Percentiles rank a stretch among this genome's conserved stretches.
These are phyloP conservation scores for Lactuca sativa DNA, from an alignment of 129 eudicot genomes.

Conservation along the genomic window DNA sequence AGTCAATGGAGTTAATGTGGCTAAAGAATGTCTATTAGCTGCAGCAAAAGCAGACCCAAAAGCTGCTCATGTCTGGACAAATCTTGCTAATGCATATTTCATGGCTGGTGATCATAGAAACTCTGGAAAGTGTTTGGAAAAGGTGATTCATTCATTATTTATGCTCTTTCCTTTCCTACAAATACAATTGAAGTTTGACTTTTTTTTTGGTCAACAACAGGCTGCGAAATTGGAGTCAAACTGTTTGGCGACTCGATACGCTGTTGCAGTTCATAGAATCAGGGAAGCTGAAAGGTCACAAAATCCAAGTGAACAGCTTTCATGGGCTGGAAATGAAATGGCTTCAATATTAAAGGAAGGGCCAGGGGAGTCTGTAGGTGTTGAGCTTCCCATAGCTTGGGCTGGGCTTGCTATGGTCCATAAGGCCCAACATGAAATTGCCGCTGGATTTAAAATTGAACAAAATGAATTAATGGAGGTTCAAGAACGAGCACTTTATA, in stretches of 20 bases:
- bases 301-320: constrained; percentile 87
- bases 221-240: constrained; percentile 97
- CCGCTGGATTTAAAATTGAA: constrained; percentile 80
- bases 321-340: constrained; percentile 99
- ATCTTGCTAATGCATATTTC: constrained; percentile 85
- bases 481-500: constrained; percentile 74
- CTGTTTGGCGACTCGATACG: constrained; percentile 90
- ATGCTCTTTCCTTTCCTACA: neutral
- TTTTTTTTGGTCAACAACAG: constrained; percentile 29
- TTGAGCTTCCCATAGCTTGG: constrained; percentile 90
- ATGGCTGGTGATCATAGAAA: constrained; percentile 75
- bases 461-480: constrained; percentile 69
- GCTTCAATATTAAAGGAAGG: constrained; percentile 85
- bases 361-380: constrained; percentile 46
- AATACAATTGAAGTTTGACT: neutral
- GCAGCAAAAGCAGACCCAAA: constrained; percentile 79
- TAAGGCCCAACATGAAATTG: constrained; percentile 94
- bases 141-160: constrained; percentile 39
- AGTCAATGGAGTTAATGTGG: constrained; percentile 60
- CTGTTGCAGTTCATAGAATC: constrained; percentile 87
- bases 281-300: constrained; percentile 94
- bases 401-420: constrained; percentile 94
- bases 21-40: constrained; percentile 88
- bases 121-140: constrained; percentile 88
- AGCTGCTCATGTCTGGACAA: constrained; percentile 85